phyloP scores from a whole-genome alignment of 2,329 filamentous ascomycete species.

The Teratosphaeria destructans region DNA sequence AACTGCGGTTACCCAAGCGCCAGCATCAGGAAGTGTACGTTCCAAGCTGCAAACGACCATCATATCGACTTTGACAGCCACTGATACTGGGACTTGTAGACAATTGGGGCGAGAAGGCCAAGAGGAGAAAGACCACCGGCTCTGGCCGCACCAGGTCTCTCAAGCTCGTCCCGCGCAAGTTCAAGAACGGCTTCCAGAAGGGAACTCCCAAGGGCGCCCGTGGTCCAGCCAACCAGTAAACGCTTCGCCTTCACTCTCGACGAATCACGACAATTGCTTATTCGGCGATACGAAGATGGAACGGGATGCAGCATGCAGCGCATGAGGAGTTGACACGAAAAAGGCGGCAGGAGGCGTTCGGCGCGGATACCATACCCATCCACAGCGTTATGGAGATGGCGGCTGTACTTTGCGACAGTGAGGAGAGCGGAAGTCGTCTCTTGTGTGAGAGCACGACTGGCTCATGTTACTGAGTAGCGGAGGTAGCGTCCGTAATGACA shows the following conservation, averaged over 20 bases:
- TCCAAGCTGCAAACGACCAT: background rate
- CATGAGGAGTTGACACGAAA: background rate
- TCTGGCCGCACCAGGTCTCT: constrained; percentile 93
- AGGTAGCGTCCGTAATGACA: background rate
- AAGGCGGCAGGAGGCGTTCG: background rate
- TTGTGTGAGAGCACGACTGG: background rate
- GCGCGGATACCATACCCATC: background rate
- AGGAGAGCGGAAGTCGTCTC: background rate
- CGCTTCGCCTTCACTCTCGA: background rate
- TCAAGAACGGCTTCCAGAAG: constrained; percentile 96
- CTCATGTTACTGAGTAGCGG: background rate
- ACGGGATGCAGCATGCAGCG: background rate
- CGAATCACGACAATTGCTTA: background rate
- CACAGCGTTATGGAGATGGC: background rate
- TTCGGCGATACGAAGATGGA: background rate
- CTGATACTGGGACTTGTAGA: constrained; percentile 43
- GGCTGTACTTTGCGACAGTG: background rate
- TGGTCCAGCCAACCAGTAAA: constrained; percentile 33
- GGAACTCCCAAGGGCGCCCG: constrained; percentile 77
- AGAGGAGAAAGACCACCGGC: constrained; percentile 98
- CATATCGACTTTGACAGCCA: background rate
- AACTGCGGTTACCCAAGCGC: constrained; percentile 94
- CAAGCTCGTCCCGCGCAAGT: constrained; percentile 82
- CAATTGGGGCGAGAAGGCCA: constrained; percentile 99
- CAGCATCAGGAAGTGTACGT: constrained; percentile 96